Evolutionary conservation across 2,329 filamentous ascomycete species (phyloP).

Genomic region (Aspergillus felis): DNA sequence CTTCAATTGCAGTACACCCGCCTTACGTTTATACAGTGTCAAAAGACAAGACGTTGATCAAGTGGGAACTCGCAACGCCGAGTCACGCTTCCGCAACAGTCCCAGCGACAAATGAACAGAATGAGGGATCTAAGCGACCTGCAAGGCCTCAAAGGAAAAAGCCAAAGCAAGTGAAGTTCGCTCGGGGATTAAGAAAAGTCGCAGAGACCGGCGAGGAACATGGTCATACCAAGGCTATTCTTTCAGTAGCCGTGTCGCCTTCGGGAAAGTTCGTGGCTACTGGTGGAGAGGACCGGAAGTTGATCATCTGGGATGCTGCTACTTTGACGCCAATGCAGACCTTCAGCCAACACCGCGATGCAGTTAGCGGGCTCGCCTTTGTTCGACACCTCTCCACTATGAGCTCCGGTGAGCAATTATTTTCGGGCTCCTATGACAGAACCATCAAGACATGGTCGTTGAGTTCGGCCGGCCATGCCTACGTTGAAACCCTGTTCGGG

Average conservation of each 20-base stretch:
- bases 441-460: conserved; percentile 95
- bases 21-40: conserved; percentile 85
- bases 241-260: conserved; percentile 79
- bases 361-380: conserved; percentile 80
- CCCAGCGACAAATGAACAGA: conserved; percentile 56
- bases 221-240: conserved; percentile 75
- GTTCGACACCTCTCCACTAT: conserved; percentile 63
- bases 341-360: conserved; percentile 87
- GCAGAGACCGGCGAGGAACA: conserved; percentile 48
- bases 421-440: conserved; percentile 83
- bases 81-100: conserved; percentile 11
- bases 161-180: conserved; percentile 48
- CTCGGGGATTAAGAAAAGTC: conserved; percentile 40
- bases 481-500: conserved; percentile 92
- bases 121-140: conserved; percentile 60
- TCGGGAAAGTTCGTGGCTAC: conserved; percentile 90
- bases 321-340: conserved; percentile 74
- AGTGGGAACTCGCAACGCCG: conserved; percentile 73
- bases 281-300: conserved; percentile 75
- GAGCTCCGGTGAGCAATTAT: conserved; percentile 71
- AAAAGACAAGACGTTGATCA: conserved; percentile 79
- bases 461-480: conserved; percentile 72
- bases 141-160: conserved; percentile 42
- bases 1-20: conserved; percentile 71
- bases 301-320: conserved; percentile 84